Percentiles rank a stretch among this genome's conserved stretches.
Evolutionary conservation across 257 asterid genomes (phyloP).

Genomic region (Gynochthodes officinalis): DNA sequence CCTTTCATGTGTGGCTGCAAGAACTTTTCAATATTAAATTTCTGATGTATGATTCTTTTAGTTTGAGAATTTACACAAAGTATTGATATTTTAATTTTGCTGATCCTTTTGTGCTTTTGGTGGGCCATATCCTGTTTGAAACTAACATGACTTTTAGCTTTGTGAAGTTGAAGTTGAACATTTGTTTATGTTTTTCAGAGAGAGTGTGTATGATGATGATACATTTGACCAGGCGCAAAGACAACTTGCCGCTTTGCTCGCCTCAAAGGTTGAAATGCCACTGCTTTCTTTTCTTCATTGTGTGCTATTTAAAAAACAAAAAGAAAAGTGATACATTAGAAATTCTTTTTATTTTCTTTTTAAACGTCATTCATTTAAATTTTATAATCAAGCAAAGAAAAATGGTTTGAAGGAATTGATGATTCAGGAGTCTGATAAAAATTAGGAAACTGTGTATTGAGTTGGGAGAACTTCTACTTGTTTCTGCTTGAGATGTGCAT

Average conservation of each 20-base stretch:
- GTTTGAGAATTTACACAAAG: not conserved
- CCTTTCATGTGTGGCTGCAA: not conserved
- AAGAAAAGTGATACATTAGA: too few species aligned
- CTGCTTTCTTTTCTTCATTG: not conserved
- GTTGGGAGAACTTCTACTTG: not conserved
- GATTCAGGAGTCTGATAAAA: not conserved
- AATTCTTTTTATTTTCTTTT: too few species aligned
- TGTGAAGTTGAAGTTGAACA: not conserved
- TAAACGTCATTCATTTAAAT: too few species aligned
- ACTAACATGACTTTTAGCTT: constrained; percentile 18
- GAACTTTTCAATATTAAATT: not conserved
- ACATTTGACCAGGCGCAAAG: constrained; percentile 20
- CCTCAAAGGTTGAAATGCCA: constrained; percentile 59
- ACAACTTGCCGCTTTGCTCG: constrained; percentile 64
- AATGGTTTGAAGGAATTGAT: not conserved
- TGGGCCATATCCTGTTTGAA: not conserved
- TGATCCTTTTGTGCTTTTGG: not conserved
- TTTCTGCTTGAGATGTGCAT: not conserved
- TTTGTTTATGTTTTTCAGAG: constrained; percentile 23
- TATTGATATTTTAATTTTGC: not conserved
- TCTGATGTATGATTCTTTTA: not conserved
- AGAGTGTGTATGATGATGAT: constrained; percentile 33
- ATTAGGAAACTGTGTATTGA: not conserved
- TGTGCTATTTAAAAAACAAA: not conserved
- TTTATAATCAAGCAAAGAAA: too few species aligned